Conservation (phyloP, 768 basidiomycete species). For the Chalciporus pseudorubinellus region DNA sequence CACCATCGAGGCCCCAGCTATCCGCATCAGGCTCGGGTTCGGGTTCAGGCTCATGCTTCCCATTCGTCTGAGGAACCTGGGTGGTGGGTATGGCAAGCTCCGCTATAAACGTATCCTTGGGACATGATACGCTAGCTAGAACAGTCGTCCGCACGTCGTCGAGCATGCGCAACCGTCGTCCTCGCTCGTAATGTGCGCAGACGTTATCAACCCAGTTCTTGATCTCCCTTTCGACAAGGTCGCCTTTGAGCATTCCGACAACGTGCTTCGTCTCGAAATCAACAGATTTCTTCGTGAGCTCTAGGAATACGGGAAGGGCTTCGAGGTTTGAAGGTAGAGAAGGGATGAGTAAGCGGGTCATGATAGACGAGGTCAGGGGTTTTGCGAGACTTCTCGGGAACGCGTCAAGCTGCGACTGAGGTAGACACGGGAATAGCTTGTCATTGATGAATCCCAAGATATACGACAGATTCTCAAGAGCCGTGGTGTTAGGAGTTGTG, state of each 20-base stretch:
- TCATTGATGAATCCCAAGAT: slow-evolving; percentile 62
- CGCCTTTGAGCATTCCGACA: slow-evolving; percentile 47
- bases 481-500: slow-evolving; percentile 34
- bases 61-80: background rate
- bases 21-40: slow-evolving; percentile 25
- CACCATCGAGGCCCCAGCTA: slow-evolving; percentile 49
- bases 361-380: slow-evolving; percentile 56
- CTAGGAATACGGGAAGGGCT: slow-evolving; percentile 59
- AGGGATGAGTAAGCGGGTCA: slow-evolving; percentile 66
- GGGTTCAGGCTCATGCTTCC: background rate
- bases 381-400: slow-evolving; percentile 62
- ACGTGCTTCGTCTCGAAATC: slow-evolving; percentile 62
- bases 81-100: slow-evolving; percentile 13
- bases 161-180: slow-evolving; percentile 63
- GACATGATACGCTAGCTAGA: slow-evolving; percentile 25
- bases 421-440: slow-evolving; percentile 56
- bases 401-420: slow-evolving; percentile 39
- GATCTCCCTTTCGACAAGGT: slow-evolving; percentile 50
- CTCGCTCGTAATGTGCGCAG: slow-evolving; percentile 74
- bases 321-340: slow-evolving; percentile 66
- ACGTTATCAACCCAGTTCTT: slow-evolving; percentile 68
- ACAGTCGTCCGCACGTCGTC: slow-evolving; percentile 59
- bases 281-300: slow-evolving; percentile 54
- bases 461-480: slow-evolving; percentile 52
- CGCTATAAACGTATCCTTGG: slow-evolving; percentile 27